Percentiles rank a stretch among this genome's conserved stretches.
Evolutionary conservation across 345 rosid genomes (phyloP).

Genomic region (Rhodamnia rubescens): DNA sequence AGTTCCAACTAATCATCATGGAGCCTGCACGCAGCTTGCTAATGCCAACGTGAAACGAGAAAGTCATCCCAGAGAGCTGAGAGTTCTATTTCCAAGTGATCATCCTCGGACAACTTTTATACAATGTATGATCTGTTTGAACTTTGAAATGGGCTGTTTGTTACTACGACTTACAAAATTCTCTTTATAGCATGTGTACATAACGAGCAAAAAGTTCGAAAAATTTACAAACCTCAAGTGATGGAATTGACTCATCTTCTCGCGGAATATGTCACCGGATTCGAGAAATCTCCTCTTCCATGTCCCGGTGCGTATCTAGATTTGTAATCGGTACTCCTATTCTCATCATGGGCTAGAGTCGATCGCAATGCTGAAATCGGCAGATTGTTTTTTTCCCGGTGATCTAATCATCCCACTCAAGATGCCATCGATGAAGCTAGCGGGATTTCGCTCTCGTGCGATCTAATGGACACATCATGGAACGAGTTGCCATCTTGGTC

Average conservation of each 20-base stretch:
- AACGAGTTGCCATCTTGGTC: background rate
- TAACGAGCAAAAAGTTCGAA: background rate
- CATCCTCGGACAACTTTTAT: background rate
- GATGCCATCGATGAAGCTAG: constrained; percentile 19
- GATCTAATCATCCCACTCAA: background rate
- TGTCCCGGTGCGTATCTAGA: background rate
- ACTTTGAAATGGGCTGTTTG: background rate
- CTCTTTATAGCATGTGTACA: background rate
- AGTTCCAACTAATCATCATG: background rate
- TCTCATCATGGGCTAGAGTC: background rate
- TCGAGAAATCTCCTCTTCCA: background rate
- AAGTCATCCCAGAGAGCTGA: background rate
- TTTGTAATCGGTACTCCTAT: background rate
- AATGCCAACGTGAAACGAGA: background rate
- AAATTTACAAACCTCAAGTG: background rate
- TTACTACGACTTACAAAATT: background rate
- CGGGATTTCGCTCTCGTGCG: constrained; percentile 33
- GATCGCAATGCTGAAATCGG: background rate
- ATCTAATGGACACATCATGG: background rate
- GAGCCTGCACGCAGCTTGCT: background rate
- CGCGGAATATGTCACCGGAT: background rate
- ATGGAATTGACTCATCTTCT: background rate
- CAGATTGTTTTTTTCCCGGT: background rate
- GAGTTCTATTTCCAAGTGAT: background rate
- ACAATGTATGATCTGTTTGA: background rate